Evolutionary conservation across 1,284 basidiomycete genomes (phyloP), one percentile per base, ranked within the genome.

Genomic region (Exobasidium cylindrosporum): DNA sequence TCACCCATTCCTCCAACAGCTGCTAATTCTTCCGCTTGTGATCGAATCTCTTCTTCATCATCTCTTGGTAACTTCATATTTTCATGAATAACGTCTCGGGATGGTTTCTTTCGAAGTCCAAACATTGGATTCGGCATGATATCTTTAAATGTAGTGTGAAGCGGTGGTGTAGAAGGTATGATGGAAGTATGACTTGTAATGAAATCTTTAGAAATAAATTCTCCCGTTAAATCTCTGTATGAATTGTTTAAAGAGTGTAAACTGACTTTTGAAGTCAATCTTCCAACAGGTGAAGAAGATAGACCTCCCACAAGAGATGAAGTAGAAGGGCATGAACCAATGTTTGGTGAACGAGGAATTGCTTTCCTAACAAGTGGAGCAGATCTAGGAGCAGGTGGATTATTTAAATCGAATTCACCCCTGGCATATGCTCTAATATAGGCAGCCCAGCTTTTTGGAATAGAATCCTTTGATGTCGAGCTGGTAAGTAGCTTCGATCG

Each of bases 1-100:
- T 62, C 56, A 21, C 61, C 61, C 30, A 45, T 28, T 30, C 56
- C 59, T 7, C 56, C 59, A n/a, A 61, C 28, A 4, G 50, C 59
- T 11, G 14, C 3, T 17, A 62, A 17, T 44, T 55, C 52, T 26
- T 57, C 28, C 23, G 58, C 58, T 35, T 60, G 23, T 35, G 23
- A n/a, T 29, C 10, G 28, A n/a, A 59, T 14, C 4, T 30, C 11
- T 30, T 60, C 58, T 28, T 29, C 55, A 57, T 58, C 55, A 7
- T 60, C 58, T 10, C 28, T 29, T 7, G 58, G 21, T 21, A 58
- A 14, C n/a, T 49, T 23, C 52, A 58, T 57, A 5, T 29, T 30
- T 17, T 57, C 54, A 40, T 40, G 35, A 40, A 40, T 17, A 17
- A 40, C 35, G 17, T 17, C 17, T 26, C 54, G 21, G 24, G 54